A percentile compares a stretch with the other conserved stretches of the same genome.
phyloP scores from a whole-genome alignment of 208 protist species.

The Zelonia costaricensis region DNA sequence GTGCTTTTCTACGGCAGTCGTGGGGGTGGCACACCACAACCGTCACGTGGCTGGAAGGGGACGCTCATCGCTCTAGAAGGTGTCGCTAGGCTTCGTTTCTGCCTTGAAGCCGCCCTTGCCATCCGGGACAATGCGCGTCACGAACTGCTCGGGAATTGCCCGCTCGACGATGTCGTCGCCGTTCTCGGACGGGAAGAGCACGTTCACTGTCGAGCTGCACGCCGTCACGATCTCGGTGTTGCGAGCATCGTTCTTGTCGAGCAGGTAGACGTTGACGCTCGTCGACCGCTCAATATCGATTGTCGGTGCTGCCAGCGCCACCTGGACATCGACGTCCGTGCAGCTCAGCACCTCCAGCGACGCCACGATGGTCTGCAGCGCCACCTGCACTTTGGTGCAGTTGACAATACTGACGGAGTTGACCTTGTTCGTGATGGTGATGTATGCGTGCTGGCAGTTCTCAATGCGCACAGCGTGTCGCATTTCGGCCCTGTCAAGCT shows the following conservation, averaged over 20 bases:
- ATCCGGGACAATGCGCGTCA: constrained; percentile 69
- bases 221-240: constrained; percentile 78
- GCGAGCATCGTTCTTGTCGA: constrained; percentile 49
- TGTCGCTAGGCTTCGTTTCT: constrained; percentile 56
- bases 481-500: constrained; percentile 63
- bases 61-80: constrained; percentile 8
- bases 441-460: constrained; percentile 61
- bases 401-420: constrained; percentile 76
- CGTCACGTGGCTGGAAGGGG: neutral
- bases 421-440: constrained; percentile 76
- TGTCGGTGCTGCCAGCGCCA: constrained; percentile 59
- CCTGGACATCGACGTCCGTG: constrained; percentile 62
- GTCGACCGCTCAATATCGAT: constrained; percentile 64
- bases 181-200: constrained; percentile 57
- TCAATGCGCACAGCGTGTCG: constrained; percentile 77
- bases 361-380: constrained; percentile 62
- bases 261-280: constrained; percentile 70
- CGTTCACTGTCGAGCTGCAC: constrained; percentile 76
- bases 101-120: constrained; percentile 60
- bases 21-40: no score
- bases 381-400: constrained; percentile 75
- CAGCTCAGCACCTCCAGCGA: constrained; percentile 77
- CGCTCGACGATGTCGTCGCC: constrained; percentile 73
- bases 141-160: constrained; percentile 80
- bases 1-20: no score